Base-by-base conservation (phyloP, 2,329 filamentous ascomycete species). In the Penicillium sp. region DNA sequence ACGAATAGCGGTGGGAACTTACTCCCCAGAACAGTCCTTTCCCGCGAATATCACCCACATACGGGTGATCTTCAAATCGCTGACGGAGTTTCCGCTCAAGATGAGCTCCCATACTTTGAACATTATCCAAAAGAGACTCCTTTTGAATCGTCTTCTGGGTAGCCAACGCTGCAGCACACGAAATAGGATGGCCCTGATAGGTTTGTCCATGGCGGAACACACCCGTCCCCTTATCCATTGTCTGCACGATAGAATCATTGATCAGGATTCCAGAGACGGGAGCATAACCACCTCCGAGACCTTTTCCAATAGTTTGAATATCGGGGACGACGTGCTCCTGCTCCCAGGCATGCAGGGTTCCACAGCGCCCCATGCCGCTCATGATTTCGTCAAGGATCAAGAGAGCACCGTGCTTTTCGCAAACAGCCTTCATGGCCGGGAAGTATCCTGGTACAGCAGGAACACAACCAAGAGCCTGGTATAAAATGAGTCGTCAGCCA, bases 331-430 rank as follows among this genome's bases (percentile, higher is more conserved):
- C 75, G n/a, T 68, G 77, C 51, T 84, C 79, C 42, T 83, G 76
- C 55, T 85, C 76, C 81, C 81, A 86, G 6, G 80, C 83, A 58
- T 85, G 82, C 2, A 83, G 63, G 1, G 78, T 80, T 1, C 82
- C 83, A n/a, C 74, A 77, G 6, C 83, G 77, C 6, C 84, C 84
- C 73, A 82, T 80, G 2, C 84, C 83, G 55, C 77, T 81, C 87
- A 91, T 90, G 37, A 91, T 80, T 65, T 93, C 90, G 62, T 94
- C 90, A 0, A 93, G 72, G 39, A 93, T 86, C n/a, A 94, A 76
- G 0, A 94, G 79, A 0, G 86, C 84, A 0, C 87, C 89, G 63
- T 93, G 78, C 54, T 82, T 83, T 46, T 87, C 80, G 66, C 90
- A 94, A 1, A 94, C 75, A 2, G 75, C 73, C 61, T 82, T 81